Evolutionary conservation across 2,329 filamentous ascomycete genomes (phyloP).

Genomic region (Moelleriella libera): DNA sequence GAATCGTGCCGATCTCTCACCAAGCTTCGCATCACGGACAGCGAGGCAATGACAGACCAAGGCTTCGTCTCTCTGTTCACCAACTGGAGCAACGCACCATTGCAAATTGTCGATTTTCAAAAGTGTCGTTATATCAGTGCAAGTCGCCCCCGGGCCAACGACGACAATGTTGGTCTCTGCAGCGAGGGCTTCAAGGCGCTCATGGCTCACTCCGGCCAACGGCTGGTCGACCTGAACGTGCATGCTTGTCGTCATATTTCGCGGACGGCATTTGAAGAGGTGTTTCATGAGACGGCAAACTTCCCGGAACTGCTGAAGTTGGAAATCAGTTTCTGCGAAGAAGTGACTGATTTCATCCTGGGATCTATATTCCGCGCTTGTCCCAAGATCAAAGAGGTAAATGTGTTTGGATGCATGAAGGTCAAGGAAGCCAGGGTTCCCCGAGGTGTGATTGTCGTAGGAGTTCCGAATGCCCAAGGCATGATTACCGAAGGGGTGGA

Average conservation of each 20-base stretch:
- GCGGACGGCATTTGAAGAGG: constrained; percentile 54
- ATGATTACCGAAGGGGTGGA: constrained; percentile 41
- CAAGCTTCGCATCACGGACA: constrained; percentile 74
- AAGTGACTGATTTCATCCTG: constrained; percentile 50
- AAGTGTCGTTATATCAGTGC: constrained; percentile 68
- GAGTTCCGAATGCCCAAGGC: constrained; percentile 42
- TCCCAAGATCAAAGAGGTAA: constrained; percentile 43
- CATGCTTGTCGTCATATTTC: constrained; percentile 74
- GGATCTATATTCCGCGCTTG: constrained; percentile 50
- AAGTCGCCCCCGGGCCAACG: constrained; percentile 49
- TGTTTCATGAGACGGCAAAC: constrained; percentile 44
- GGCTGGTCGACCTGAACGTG: constrained; percentile 57
- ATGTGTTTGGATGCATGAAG: constrained; percentile 53
- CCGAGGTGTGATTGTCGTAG: constrained; percentile 39
- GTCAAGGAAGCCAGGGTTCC: constrained; percentile 39
- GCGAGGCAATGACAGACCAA: constrained; percentile 59
- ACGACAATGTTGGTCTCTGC: constrained; percentile 56
- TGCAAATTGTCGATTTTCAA: constrained; percentile 60
- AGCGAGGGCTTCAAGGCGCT: constrained; percentile 63
- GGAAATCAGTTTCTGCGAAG: constrained; percentile 64
- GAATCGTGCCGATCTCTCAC: constrained; percentile 49
- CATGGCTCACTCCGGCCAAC: constrained; percentile 67
- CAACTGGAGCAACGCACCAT: constrained; percentile 58
- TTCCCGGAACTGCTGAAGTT: constrained; percentile 60
- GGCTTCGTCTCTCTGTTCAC: constrained; percentile 62